A percentile compares a stretch with the other conserved stretches of the same genome.
Evolutionary conservation across 805 yeast species (phyloP).

Genomic region (Millerago galiae): DNA sequence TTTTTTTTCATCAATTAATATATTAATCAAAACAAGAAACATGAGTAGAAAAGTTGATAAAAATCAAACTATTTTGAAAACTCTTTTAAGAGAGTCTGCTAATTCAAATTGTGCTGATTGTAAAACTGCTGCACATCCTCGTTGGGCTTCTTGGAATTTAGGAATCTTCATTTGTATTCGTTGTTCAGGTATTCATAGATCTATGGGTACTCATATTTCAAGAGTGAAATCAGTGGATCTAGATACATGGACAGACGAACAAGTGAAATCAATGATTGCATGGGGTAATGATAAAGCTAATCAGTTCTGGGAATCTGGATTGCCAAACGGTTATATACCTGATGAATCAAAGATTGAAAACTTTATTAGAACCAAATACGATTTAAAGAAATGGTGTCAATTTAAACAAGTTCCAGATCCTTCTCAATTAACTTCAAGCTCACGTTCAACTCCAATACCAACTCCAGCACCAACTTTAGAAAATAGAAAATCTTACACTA

Average conservation of each 20-base stretch:
- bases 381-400: slow-evolving; percentile 77
- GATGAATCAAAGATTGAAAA: slow-evolving; percentile 80
- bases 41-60: slow-evolving; percentile 19
- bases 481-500: slow-evolving; percentile 14
- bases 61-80: slow-evolving; percentile 50
- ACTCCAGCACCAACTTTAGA: slow-evolving; percentile 11
- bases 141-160: slow-evolving; percentile 97
- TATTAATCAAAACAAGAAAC: neutral
- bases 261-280: slow-evolving; percentile 68
- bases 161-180: slow-evolving; percentile 91
- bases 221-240: slow-evolving; percentile 90
- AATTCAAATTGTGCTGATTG: slow-evolving; percentile 89
- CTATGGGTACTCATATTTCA: slow-evolving; percentile 93
- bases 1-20: too few relatives aligned
- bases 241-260: slow-evolving; percentile 96
- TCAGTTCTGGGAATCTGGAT: slow-evolving; percentile 72
- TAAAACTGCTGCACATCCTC: slow-evolving; percentile 80
- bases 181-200: slow-evolving; percentile 93
- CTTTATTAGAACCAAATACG: slow-evolving; percentile 90
- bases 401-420: slow-evolving; percentile 58
- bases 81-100: slow-evolving; percentile 67
- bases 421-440: slow-evolving; percentile 10
- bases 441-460: neutral
- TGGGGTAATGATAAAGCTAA: slow-evolving; percentile 88
- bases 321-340: slow-evolving; percentile 68